A percentile compares a stretch with the other conserved stretches of the same genome.
Conservation (phyloP, 208 protist species). For the Trypanosoma vivax region DNA sequence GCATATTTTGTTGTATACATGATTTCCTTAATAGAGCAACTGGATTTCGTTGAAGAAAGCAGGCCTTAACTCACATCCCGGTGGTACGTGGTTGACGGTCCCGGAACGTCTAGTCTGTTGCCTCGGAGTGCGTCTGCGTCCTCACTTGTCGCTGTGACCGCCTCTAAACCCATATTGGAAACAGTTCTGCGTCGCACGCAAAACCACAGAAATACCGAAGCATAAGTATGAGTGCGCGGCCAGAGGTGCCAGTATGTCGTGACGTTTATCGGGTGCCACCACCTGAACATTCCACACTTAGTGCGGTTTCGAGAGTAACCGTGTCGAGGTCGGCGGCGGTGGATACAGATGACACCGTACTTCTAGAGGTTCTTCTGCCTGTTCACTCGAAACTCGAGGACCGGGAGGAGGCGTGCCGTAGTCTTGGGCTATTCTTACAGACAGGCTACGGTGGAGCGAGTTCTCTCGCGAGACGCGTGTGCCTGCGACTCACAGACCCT, state of each 20-base stretch:
- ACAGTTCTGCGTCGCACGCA: too few species aligned
- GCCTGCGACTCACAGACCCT: slow-evolving; percentile 69
- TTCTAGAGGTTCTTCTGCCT: slow-evolving; percentile 40
- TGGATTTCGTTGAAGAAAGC: too few species aligned
- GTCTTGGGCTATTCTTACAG: slow-evolving; percentile 30
- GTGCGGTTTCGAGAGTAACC: background rate
- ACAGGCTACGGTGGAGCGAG: slow-evolving; percentile 28
- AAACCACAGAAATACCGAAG: slow-evolving; percentile 17
- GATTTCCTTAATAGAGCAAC: too few species aligned
- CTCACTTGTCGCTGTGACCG: too few species aligned
- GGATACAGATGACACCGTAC: slow-evolving; percentile 12
- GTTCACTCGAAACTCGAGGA: slow-evolving; percentile 26
- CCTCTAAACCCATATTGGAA: too few species aligned
- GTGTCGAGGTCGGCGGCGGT: background rate
- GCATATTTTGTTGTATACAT: too few species aligned
- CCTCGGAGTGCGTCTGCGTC: too few species aligned
- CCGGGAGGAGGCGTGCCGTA: slow-evolving; percentile 27
- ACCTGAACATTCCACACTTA: slow-evolving; percentile 10
- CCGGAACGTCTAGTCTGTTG: too few species aligned
- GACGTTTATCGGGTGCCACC: slow-evolving; percentile 10
- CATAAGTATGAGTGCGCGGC: slow-evolving; percentile 5
- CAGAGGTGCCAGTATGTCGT: slow-evolving; percentile 1
- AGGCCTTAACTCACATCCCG: too few species aligned
- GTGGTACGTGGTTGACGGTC: too few species aligned
- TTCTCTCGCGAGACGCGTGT: slow-evolving; percentile 36